phyloP scores from a whole-genome alignment of 495 filamentous ascomycete species.

The Lophium mytilinum region DNA sequence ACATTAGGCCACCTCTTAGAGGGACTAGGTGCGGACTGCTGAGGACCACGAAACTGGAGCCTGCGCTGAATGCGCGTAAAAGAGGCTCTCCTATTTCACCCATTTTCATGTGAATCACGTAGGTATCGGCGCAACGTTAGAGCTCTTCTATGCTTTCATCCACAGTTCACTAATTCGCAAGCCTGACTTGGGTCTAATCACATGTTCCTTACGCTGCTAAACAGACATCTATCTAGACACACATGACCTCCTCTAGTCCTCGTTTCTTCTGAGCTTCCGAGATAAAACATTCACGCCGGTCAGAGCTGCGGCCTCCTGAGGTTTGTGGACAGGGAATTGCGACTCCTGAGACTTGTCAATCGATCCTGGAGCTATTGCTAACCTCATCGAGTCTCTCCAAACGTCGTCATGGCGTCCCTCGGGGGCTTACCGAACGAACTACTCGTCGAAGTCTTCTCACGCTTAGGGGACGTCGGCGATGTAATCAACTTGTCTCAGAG shows the following conservation, averaged over 20 bases:
- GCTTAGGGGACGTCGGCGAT: slow-evolving; percentile 15
- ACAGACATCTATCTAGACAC: background rate
- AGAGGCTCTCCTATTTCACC: too few species aligned
- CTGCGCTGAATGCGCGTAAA: too few species aligned
- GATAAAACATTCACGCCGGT: background rate
- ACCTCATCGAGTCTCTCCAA: background rate
- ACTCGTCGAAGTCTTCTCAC: slow-evolving; percentile 3
- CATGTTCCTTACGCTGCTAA: background rate
- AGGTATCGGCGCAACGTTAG: too few species aligned
- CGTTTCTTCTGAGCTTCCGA: background rate
- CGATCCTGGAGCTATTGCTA: background rate
- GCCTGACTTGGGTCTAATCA: too few species aligned
- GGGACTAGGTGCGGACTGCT: too few species aligned
- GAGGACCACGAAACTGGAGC: too few species aligned
- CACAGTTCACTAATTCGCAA: too few species aligned
- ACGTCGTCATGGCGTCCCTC: background rate
- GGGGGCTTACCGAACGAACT: slow-evolving; percentile 4
- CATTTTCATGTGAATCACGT: too few species aligned
- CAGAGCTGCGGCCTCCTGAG: too few species aligned
- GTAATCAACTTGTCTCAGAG: slow-evolving; percentile 7
- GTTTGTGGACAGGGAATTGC: background rate
- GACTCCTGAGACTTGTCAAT: background rate
- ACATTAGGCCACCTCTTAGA: too few species aligned
- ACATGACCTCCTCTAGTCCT: background rate
- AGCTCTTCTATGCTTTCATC: too few species aligned